Evolutionary conservation across 768 basidiomycete genomes (phyloP).

Genomic region (Royoungia palumana): DNA sequence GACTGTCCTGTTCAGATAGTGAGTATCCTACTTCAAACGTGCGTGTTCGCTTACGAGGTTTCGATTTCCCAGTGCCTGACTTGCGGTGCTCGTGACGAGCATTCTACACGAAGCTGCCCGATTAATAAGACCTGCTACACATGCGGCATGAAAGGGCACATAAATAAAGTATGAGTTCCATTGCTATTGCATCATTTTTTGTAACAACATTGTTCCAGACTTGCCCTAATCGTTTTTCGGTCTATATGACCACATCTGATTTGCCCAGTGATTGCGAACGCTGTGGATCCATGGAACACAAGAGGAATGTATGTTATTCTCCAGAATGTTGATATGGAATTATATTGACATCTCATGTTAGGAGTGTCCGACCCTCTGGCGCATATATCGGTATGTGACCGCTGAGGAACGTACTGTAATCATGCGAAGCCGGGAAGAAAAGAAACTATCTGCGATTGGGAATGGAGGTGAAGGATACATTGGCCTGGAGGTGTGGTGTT

Average conservation of each 20-base stretch:
- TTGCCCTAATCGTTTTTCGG: constrained; percentile 62
- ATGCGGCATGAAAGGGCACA: constrained; percentile 84
- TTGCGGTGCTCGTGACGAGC: constrained; percentile 78
- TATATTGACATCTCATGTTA: constrained; percentile 24
- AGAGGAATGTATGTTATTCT: constrained; percentile 50
- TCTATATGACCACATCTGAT: constrained; percentile 16
- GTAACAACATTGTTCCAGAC: constrained; percentile 37
- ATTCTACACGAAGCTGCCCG: constrained; percentile 72
- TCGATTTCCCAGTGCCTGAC: constrained; percentile 58
- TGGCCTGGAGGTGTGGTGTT: constrained; percentile 73
- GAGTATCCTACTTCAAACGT: constrained; percentile 24
- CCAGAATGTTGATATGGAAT: neutral
- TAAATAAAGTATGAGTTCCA: constrained; percentile 48
- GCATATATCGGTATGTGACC: constrained; percentile 69
- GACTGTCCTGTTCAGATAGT: constrained; percentile 76
- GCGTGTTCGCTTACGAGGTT: neutral
- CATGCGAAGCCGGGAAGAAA: constrained; percentile 46
- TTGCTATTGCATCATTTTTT: neutral
- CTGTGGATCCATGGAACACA: constrained; percentile 64
- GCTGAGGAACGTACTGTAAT: constrained; percentile 48
- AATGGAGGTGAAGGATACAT: constrained; percentile 79
- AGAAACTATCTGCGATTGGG: constrained; percentile 50
- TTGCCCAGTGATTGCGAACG: constrained; percentile 56
- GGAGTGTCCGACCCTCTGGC: constrained; percentile 85
- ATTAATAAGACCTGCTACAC: constrained; percentile 77